These are phyloP conservation scores for Artemisia tridentata DNA, from an alignment of 129 eudicot species.

Conservation along the genomic window DNA sequence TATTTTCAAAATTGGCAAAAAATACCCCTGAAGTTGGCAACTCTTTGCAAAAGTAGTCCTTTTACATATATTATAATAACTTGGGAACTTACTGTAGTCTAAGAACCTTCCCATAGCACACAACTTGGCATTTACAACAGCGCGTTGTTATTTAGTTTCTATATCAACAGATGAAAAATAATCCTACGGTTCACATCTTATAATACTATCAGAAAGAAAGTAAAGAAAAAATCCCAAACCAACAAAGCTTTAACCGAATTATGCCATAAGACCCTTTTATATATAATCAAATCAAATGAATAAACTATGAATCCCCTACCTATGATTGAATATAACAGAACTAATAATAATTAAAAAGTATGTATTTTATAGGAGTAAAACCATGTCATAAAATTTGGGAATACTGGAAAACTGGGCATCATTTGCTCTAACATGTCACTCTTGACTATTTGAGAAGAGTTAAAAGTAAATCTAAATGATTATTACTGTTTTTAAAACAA, in stretches of 20 bases:
- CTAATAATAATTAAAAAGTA: conserved; percentile 6
- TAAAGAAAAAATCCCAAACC: not conserved
- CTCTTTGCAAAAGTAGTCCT: too few species aligned
- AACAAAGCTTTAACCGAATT: conserved; percentile 3
- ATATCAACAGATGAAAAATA: conserved; percentile 16
- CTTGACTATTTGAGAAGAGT: conserved; percentile 13
- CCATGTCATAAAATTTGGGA: not conserved
- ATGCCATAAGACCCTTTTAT: not conserved
- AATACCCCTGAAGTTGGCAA: too few species aligned
- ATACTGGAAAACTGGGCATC: not conserved
- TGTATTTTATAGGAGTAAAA: not conserved
- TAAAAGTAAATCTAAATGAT: not conserved
- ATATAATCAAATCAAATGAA: not conserved
- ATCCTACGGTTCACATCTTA: conserved; percentile 4
- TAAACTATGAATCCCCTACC: not conserved
- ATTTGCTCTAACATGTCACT: not conserved
- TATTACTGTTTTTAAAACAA: not conserved
- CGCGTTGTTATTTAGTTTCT: not conserved
- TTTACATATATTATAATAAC: not conserved
- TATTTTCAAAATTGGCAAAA: too few species aligned
- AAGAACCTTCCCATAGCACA: not conserved
- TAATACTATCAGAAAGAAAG: conserved; percentile 6
- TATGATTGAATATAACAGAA: conserved; percentile 6
- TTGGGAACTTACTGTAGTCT: conserved; percentile 20
- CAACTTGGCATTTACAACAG: conserved; percentile 10